These are phyloP conservation scores for Pisolithus thermaeus DNA, from an alignment of 1,284 basidiomycete genomes.

Conservation along the genomic window DNA sequence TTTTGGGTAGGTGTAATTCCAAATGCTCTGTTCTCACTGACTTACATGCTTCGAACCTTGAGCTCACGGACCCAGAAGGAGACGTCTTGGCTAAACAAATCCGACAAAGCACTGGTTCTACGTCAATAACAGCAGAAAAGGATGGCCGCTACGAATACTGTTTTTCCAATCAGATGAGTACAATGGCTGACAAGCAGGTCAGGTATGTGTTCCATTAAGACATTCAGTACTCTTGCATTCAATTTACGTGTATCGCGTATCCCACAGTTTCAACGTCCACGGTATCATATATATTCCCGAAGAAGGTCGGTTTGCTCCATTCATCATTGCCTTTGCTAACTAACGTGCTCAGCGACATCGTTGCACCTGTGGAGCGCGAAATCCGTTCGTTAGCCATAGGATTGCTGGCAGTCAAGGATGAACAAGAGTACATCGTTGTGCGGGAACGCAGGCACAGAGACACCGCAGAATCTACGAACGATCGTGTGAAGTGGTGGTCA, in stretches of 20 bases:
- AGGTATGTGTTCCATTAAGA: conserved; percentile 48
- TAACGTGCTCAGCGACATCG: conserved; percentile 44
- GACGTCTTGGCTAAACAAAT: conserved; percentile 72
- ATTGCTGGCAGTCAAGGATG: conserved; percentile 91
- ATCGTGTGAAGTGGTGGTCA: conserved; percentile 99
- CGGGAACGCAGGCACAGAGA: conserved; percentile 91
- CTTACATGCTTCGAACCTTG: conserved; percentile 5
- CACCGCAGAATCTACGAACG: conserved; percentile 92
- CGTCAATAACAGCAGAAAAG: conserved; percentile 79
- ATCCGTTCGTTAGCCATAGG: conserved; percentile 85
- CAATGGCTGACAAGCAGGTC: conserved; percentile 91
- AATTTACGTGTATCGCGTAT: conserved; percentile 3
- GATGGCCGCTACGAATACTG: conserved; percentile 94
- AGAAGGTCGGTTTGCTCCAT: conserved; percentile 50
- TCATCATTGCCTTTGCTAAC: conserved; percentile 15
- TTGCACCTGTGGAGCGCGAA: conserved; percentile 94
- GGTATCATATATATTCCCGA: conserved; percentile 91
- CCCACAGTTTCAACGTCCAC: conserved; percentile 92
- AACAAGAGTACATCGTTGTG: conserved; percentile 97
- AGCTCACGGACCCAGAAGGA: conserved; percentile 78
- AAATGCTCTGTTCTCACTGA: background rate
- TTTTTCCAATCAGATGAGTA: conserved; percentile 97
- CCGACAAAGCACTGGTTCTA: conserved; percentile 86
- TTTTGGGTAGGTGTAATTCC: conserved; percentile 67
- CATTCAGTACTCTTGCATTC: background rate